Evolutionary conservation across 2,329 filamentous ascomycete genomes (phyloP), one percentile per base, ranked within the genome.

Genomic region (Didymella arachidicola): DNA sequence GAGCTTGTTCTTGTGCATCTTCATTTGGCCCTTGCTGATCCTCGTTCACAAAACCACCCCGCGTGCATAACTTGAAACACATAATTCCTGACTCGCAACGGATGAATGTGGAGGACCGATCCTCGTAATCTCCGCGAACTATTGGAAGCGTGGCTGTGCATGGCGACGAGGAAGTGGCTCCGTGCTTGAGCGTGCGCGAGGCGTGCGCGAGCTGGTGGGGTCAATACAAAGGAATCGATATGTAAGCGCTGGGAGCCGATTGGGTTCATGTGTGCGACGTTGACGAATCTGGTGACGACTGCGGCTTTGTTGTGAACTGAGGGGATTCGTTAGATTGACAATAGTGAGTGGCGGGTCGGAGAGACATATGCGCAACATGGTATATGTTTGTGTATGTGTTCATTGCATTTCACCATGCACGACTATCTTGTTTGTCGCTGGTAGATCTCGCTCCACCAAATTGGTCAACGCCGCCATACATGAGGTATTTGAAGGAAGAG

Each of bases 401-500:
- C 46, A 48, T 54, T 59, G 56, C 50, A 59, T 54, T 59, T 46
- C 50, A 27, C 38, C 38, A 43, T 48, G 44, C 50, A 42, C 32
- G 39, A 52, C 55, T 46, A 26, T 46, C 30, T 58, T 49, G 34
- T 54, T 46, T 59, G 41, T 53, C 41, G 38, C 53, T 18, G 53
- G 45, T 56, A 56, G 45, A 56, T 56, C 26, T 41, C 32, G 18
- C 25, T 30, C 56, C 46, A 48, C 56, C 45, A 45, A 54, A 41
- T 42, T 53, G 36, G 27, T 59, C 50, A 59, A 49, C 50, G 51
- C 56, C 56, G 36, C 50, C 50, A 41, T 59, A 54, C n/a, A 54
- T 59, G 46, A 51, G 51, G 46, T 46, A 59, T 54, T 51, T 54
- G 50, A 59, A 59, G 41, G 30, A 46, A 51, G 32, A 50, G 26